Evolutionary conservation across 352 stramenopile genomes (phyloP).

Genomic region (Thalassiosira mediterranea): DNA sequence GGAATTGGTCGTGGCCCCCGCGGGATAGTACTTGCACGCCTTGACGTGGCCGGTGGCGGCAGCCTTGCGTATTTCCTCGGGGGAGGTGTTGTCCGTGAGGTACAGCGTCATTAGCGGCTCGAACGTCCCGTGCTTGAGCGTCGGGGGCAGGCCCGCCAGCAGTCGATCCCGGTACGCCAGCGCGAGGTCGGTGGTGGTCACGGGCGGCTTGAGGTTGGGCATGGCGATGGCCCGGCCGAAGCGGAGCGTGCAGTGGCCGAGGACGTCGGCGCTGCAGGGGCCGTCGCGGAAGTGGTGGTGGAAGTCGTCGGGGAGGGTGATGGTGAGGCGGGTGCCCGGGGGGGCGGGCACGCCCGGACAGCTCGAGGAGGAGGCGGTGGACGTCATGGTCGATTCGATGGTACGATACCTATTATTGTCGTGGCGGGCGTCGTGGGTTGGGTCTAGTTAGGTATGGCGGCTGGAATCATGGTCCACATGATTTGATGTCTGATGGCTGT

Average conservation of each 20-base stretch:
- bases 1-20: slow-evolving; percentile 98
- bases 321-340: slow-evolving; percentile 68
- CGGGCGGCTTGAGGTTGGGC: slow-evolving; percentile 97
- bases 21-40: slow-evolving; percentile 98
- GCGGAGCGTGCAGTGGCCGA: slow-evolving; percentile 67
- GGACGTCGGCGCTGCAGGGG: slow-evolving; percentile 76
- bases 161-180: slow-evolving; percentile 96
- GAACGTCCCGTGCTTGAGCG: slow-evolving; percentile 77
- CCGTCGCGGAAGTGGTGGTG: slow-evolving; percentile 96
- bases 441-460: no score
- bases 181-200: slow-evolving; percentile 93
- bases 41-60: slow-evolving; percentile 87
- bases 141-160: slow-evolving; percentile 85
- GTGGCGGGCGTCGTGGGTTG: no score
- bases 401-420: no score
- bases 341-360: no score
- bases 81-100: slow-evolving; percentile 96
- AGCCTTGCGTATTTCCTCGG: slow-evolving; percentile 94
- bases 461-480: no score
- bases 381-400: slow-evolving; percentile 15
- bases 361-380: not conserved
- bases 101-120: slow-evolving; percentile 91
- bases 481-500: no score
- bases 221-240: slow-evolving; percentile 92
- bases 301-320: slow-evolving; percentile 91